Evolutionary conservation across 2,329 filamentous ascomycete species (phyloP), one percentile per base, ranked within the genome.

Genomic region (Fusarium tuaranense): DNA sequence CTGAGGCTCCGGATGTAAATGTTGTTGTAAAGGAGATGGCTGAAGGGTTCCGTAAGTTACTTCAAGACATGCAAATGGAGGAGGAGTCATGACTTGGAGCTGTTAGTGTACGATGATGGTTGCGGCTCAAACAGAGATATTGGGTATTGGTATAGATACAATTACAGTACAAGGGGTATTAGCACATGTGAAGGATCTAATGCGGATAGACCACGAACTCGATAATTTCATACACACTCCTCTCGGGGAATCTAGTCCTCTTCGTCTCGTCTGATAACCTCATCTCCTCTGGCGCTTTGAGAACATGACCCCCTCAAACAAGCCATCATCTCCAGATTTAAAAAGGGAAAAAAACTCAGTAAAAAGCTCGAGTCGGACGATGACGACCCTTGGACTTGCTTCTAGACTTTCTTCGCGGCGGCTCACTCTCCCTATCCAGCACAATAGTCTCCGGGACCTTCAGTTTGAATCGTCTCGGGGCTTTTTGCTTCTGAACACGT

Each of bases 21-120:
- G 72, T 81, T 10, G 85, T 88, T 16, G 78, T 88, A 7, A 79
- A 80, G 48, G 81, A 83, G 38, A 70, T 88, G 77, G 82, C 83
- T 0, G 71, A 75, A 13, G 79, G 76, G n/a, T 88, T 88, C 73
- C 77, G 80, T 61, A 77, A 80, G 60, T 62, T 84, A n/a, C 30
- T 81, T 34, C 78, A 80, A 48, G 75, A 78, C 44, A 30, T 67
- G 20, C 51, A 74, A 41, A 57, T 48, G 2, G 63, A 55, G 20
- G 55, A 63, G 46, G 20, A 18, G 27, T 51, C 34, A n/a, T 14
- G 12, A n/a, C 13, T 44, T 20, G 41, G 27, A 7, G 27, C n/a
- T 22, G 9, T 46, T 34, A 30, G 7, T 63, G 60, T 51, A 51
- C 46, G 44, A 38, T 63, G 30, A 16, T 51, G 44, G 44, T 22